phyloP scores from a whole-genome alignment of 2,329 filamentous ascomycete genomes.

The Verruconis gallopava region DNA sequence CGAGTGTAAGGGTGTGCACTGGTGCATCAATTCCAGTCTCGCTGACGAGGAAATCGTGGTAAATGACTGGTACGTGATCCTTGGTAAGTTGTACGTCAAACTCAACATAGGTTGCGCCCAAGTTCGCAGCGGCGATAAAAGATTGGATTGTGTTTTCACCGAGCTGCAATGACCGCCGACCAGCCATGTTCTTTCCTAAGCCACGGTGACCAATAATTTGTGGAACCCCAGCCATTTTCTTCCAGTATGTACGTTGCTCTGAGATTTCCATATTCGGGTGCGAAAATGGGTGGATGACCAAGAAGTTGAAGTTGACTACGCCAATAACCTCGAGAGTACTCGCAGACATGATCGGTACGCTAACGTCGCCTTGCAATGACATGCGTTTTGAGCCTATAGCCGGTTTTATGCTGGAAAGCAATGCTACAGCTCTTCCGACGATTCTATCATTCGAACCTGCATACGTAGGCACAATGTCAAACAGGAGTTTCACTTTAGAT shows the following conservation, averaged over 20 bases:
- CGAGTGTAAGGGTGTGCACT: constrained; percentile 84
- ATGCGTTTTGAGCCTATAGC: constrained; percentile 76
- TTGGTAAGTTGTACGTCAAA: constrained; percentile 95
- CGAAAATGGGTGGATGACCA: constrained; percentile 85
- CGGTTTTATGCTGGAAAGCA: constrained; percentile 76
- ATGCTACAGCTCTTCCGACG: constrained; percentile 76
- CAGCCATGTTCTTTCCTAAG: constrained; percentile 77
- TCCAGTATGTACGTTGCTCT: constrained; percentile 91
- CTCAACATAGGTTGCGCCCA: constrained; percentile 64
- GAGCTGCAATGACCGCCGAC: constrained; percentile 77
- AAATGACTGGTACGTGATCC: constrained; percentile 94
- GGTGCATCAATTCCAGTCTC: constrained; percentile 96
- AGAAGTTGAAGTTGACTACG: constrained; percentile 90
- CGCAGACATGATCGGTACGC: constrained; percentile 76
- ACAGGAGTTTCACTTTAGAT: constrained; percentile 73
- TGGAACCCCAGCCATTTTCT: constrained; percentile 64
- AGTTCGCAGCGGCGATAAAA: constrained; percentile 88
- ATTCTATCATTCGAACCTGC: constrained; percentile 68
- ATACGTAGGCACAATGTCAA: constrained; percentile 93
- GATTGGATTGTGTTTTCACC: constrained; percentile 94
- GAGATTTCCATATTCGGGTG: constrained; percentile 91
- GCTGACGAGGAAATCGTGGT: constrained; percentile 95
- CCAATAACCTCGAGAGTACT: constrained; percentile 82
- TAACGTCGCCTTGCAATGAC: constrained; percentile 82
- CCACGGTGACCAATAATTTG: constrained; percentile 68